Evolutionary conservation across 129 eudicot genomes (phyloP), one percentile per base, ranked within the genome.

Genomic region (Chrysanthemum makinoi): DNA sequence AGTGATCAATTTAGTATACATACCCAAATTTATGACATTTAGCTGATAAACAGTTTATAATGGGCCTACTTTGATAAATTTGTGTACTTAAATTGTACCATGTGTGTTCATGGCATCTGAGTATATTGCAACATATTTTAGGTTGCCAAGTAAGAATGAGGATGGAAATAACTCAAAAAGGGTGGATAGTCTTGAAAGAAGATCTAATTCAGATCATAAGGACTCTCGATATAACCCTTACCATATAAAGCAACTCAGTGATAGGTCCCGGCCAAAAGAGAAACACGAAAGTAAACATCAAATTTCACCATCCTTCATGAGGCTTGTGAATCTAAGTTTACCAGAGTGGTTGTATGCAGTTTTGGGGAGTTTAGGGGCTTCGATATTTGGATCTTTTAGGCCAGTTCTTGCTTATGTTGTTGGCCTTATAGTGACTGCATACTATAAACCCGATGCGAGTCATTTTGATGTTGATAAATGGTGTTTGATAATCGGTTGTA

Each of bases 261-360:
- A 64, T 53, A 17, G 60, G 69, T 68, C 58, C 46, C 50, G 9
- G 17, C 57, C 69, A 61, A 44, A 53, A 73, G 50, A 72, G 63
- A 68, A 62, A 57, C 17, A 65, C 77, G 74, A 82, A n/a, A 68
- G 46, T 52, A 61, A 74, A 66, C 33, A 18, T 18, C 59, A 56
- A 18, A 75, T 22, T 18, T 49, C 63, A 43, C 83, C 88, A 47
- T 86, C 83, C 10, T 69, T 83, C 43, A 46, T 73, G 86, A 86
- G 83, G 59, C 86, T 86, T 46, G 77, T 86, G 69, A 76, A 78
- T 80, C 79, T 86, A 47, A 81, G 80, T 79, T 74, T 76, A 66
- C 80, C 92, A 48, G 92, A 87, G 53, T 77, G 85, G 81, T 72
- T 87, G 65, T 87, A 87, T 76, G 92, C 86, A 43, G 73, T 87